Evolutionary conservation across 164 flowering plant genomes (phyloP).

Genomic region (Piper betle): DNA sequence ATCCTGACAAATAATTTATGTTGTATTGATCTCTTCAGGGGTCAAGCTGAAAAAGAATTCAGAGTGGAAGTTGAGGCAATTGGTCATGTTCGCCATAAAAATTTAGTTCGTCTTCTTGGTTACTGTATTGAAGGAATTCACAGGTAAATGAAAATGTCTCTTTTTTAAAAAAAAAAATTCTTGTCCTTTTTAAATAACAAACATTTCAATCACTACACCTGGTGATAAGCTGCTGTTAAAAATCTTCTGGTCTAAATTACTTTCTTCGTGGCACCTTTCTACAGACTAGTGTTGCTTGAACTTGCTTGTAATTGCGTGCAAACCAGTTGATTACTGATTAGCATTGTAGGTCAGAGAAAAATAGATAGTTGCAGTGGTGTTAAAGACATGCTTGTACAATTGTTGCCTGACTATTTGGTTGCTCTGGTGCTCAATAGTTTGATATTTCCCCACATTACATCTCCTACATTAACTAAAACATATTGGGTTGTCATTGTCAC

Average conservation of each 20-base stretch:
- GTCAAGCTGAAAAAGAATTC: conserved; percentile 92
- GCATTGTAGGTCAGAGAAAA: too few species aligned
- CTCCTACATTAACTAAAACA: too few species aligned
- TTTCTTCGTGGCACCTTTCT: neutral
- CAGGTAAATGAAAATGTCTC: conserved; percentile 27
- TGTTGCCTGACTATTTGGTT: conserved; percentile 22
- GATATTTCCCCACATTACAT: too few species aligned
- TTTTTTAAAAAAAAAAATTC: neutral
- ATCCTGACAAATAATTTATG: neutral
- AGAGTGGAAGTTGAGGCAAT: conserved; percentile 93
- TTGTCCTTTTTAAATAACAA: too few species aligned
- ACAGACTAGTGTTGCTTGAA: neutral
- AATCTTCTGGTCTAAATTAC: too few species aligned
- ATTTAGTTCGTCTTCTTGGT: conserved; percentile 82
- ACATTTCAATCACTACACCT: neutral
- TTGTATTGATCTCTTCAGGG: conserved; percentile 26
- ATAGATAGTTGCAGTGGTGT: too few species aligned
- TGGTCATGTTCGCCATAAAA: conserved; percentile 88
- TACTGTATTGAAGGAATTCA: conserved; percentile 90
- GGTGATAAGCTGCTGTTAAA: neutral
- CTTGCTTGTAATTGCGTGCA: neutral
- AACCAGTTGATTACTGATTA: too few species aligned
- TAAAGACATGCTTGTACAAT: neutral
- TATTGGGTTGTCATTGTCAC: too few species aligned
- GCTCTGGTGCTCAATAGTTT: conserved; percentile 17